Evolutionary conservation across 1,139 yeast genomes (phyloP), one percentile per base, ranked within the genome.

Genomic region (Casaregolazyma lundiana): DNA sequence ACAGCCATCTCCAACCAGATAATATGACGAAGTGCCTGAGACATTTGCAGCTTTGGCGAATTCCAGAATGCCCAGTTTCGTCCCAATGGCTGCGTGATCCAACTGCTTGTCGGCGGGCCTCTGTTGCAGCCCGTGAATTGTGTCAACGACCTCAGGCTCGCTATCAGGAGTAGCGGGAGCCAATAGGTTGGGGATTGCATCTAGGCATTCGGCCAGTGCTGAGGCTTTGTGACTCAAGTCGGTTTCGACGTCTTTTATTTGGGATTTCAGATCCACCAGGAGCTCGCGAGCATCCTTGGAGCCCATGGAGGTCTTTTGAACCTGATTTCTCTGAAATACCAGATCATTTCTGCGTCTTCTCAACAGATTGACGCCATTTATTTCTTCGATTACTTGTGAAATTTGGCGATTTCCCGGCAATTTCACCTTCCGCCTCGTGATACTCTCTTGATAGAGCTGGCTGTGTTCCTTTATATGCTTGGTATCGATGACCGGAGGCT

Each of bases 1-100:
- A 0, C 97, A 97, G 7, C 95, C 97, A 54, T 86, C 95, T 15
- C 89, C 89, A 2, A 83, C 55, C 9, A 92, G 68, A 58, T 86
- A 94, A 64, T 90, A 92, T 84, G 95, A 90, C 0, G 96, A 89
- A 1, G 84, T 72, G 0, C 98, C 98, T 3, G 95, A 77, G 0
- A 87, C 77, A 36, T 76, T 70, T 0, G 97, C 71, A 0, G 96
- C 97, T 0, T 78, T 71, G 18, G 71, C 69, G 48, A 92, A 76
- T 52, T 94, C 94, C 40, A 89, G 67, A 19, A 92, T 67, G 0
- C 80, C 79, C 16, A 85, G 70, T 16, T 66, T 62, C 45, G 73
- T 78, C 32, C 84, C 88, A 15, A 94, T 81, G 2, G 62, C 64
- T 45, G 81, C 78, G 60, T 94, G 98, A 56, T 84, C 89, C 13